Evolutionary conservation across 2,329 filamentous ascomycete species (phyloP), one percentile per base, ranked within the genome.

Genomic region (Triangularia setosa): DNA sequence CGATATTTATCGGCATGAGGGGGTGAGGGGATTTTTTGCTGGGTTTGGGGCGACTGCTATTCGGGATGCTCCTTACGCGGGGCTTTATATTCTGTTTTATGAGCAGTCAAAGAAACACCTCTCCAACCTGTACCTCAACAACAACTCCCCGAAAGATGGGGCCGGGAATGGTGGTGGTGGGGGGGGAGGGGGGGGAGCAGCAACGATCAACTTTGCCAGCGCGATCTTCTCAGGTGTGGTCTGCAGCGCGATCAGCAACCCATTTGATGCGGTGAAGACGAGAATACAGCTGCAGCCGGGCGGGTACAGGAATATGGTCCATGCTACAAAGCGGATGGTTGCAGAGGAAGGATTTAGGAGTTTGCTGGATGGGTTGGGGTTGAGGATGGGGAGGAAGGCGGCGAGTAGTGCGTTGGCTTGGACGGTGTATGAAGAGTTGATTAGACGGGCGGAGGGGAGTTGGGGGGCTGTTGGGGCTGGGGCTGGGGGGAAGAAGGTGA

Each of bases 191-290:
- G 18, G 40, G 7, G 40, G n/a, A 6, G 87, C 85, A 0, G 86
- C 87, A 0, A 85, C 85, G 1, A 90, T 97, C 71, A 97, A 99
- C 76, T 97, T 97, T 72, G 80, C 85, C 14, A 94, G 92, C 0
- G 94, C 91, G 12, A 87, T 92, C 3, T 73, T 93, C 3, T 93
- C 94, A 3, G 94, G 92, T 0, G 90, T 89, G 1, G 79, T 91
- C 28, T 96, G 93, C 62, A 97, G 93, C 0, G 89, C 90, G 3
- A 83, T 98, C 40, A 97, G 95, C 8, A 99, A 99, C 75, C 95
- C 95, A 0, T 98, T 98, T 73, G 95, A 99, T 77, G 93, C 93
- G 0, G 88, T 98, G 76, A 99, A 99, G 80, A 99, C 95, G 23
- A 83, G 95, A 58, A 87, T 99, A 70, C 95, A 99, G 79, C 82